phyloP scores from a whole-genome alignment of 345 rosid genomes.

The Cardamine occulta region DNA sequence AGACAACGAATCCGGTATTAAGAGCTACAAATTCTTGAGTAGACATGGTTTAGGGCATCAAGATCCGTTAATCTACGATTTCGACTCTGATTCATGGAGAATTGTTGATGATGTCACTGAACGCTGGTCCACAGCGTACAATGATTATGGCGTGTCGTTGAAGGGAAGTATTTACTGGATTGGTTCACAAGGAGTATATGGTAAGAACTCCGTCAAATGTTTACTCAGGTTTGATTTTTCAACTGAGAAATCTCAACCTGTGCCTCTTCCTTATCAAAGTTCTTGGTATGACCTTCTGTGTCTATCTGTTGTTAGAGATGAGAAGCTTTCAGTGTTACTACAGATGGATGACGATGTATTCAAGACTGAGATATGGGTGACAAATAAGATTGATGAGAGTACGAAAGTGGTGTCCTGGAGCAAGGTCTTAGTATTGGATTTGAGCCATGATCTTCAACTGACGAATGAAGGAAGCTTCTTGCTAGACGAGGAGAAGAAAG shows the following conservation, averaged over 20 bases:
- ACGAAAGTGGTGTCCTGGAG: neutral
- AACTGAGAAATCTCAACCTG: neutral
- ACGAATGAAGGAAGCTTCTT: neutral
- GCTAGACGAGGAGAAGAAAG: slow-evolving; percentile 14
- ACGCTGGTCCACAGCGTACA: neutral
- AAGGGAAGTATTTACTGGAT: neutral
- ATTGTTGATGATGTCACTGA: neutral
- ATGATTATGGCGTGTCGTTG: neutral
- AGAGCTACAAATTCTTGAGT: neutral
- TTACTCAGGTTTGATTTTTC: neutral
- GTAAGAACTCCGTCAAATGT: neutral
- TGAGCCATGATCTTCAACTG: neutral
- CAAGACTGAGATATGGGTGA: slow-evolving; percentile 4
- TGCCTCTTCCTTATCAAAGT: neutral
- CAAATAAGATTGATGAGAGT: neutral
- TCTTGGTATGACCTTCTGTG: neutral
- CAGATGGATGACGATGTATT: neutral
- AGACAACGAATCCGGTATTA: neutral
- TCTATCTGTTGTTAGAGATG: neutral
- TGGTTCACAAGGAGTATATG: neutral
- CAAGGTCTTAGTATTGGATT: neutral
- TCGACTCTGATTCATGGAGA: neutral
- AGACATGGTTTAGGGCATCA: neutral
- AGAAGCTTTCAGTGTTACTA: neutral
- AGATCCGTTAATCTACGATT: neutral